These are phyloP conservation scores for Fusarium euwallaceae DNA, from an alignment of 2,329 filamentous ascomycete genomes.

Conservation along the genomic window DNA sequence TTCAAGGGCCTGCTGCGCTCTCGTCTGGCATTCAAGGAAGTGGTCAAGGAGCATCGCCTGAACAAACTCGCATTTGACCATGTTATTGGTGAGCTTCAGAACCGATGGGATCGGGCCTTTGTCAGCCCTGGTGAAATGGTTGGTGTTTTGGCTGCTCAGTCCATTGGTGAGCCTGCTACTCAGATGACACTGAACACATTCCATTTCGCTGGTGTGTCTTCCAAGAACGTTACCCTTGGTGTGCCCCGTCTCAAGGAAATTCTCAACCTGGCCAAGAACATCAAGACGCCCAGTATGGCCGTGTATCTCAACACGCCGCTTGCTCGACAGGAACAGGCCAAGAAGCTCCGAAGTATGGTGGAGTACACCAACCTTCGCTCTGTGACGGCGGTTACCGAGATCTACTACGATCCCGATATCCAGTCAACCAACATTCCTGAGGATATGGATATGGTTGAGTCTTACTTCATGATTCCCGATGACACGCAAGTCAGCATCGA, in stretches of 20 bases:
- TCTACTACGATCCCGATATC: conserved; percentile 96
- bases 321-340: conserved; percentile 82
- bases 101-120: conserved; percentile 85
- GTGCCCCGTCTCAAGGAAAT: conserved; percentile 99
- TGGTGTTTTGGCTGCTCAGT: conserved; percentile 96
- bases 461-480: conserved; percentile 94
- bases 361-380: conserved; percentile 95
- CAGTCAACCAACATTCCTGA: conserved; percentile 86
- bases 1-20: conserved; percentile 95
- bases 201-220: conserved; percentile 99
- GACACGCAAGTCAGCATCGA: conserved; percentile 73
- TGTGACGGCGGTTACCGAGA: conserved; percentile 91
- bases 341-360: conserved; percentile 86
- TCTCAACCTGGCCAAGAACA: conserved; percentile 96
- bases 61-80: conserved; percentile 95
- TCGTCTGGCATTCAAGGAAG: conserved; percentile 89
- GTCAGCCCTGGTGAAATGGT: conserved; percentile 99
- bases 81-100: conserved; percentile 90
- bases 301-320: conserved; percentile 80
- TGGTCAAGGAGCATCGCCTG: conserved; percentile 87
- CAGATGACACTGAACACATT: conserved; percentile 99
- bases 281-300: conserved; percentile 98
- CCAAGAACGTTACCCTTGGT: conserved; percentile 99
- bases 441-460: conserved; percentile 94
- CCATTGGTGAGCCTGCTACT: conserved; percentile 97